These are phyloP conservation scores for Suillus clintonianus DNA, from an alignment of 768 basidiomycete genomes.

Conservation along the genomic window DNA sequence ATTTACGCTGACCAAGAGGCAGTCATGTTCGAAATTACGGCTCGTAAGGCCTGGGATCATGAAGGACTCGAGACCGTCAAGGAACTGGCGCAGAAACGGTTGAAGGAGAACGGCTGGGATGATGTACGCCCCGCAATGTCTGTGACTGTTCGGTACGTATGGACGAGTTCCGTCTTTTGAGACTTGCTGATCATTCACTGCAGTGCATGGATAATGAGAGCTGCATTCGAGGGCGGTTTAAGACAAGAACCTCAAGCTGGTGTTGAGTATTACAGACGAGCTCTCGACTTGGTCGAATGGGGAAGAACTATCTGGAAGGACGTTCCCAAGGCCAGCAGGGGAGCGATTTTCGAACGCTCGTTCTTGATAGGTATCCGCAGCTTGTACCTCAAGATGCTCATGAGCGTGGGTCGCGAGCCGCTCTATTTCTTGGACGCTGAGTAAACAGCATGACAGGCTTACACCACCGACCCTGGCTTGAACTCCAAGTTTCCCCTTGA, in stretches of 20 bases:
- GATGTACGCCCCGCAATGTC: constrained; percentile 35
- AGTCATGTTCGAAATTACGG: constrained; percentile 23
- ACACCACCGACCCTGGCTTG: neutral
- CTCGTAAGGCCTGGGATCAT: constrained; percentile 18
- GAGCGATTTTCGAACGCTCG: constrained; percentile 18
- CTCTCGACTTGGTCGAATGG: constrained; percentile 17
- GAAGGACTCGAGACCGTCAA: constrained; percentile 18
- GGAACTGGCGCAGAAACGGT: constrained; percentile 20
- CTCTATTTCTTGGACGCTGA: neutral
- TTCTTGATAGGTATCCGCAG: constrained; percentile 20
- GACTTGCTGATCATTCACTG: neutral
- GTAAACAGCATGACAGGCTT: neutral
- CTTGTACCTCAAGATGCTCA: constrained; percentile 10
- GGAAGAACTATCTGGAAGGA: constrained; percentile 16
- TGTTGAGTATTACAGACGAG: constrained; percentile 12
- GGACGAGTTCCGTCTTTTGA: neutral
- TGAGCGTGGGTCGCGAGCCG: constrained; percentile 1
- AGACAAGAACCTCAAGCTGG: neutral
- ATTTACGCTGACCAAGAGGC: neutral
- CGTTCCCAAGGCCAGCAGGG: constrained; percentile 14
- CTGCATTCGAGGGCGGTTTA: constrained; percentile 9
- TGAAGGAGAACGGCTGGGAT: constrained; percentile 26
- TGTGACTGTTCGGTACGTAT: constrained; percentile 38
- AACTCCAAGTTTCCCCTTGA: constrained; percentile 13
- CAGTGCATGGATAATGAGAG: constrained; percentile 23